Evolutionary conservation across 2,329 filamentous ascomycete species (phyloP).

Genomic region (Sodiomyces alkalinus): DNA sequence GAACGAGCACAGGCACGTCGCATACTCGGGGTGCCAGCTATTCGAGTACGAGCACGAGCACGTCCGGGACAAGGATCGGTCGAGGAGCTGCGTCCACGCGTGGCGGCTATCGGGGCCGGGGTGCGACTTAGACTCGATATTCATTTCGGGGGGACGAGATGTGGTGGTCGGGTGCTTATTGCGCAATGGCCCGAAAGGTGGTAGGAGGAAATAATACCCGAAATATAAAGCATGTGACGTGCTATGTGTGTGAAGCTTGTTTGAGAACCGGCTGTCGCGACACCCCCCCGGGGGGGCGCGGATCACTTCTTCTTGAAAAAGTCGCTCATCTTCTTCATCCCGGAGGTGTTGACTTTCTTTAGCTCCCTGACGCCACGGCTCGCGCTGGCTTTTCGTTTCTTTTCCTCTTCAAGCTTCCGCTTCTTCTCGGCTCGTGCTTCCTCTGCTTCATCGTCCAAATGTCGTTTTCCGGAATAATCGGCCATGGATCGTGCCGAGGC

Average conservation of each 20-base stretch:
- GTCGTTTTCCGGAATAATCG: slow-evolving; percentile 58
- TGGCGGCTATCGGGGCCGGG: slow-evolving; percentile 7
- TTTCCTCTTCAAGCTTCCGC: slow-evolving; percentile 74
- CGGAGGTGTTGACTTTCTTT: slow-evolving; percentile 77
- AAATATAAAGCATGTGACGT: too few relatives aligned
- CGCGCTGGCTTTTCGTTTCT: slow-evolving; percentile 61
- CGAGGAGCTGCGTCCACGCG: slow-evolving; percentile 7
- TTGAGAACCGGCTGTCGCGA: too few relatives aligned
- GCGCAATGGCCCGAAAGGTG: too few relatives aligned
- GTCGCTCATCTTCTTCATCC: slow-evolving; percentile 94
- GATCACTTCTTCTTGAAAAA: slow-evolving; percentile 79
- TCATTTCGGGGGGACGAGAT: too few relatives aligned
- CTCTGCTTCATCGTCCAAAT: slow-evolving; percentile 50
- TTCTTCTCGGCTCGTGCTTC: slow-evolving; percentile 62
- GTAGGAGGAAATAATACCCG: too few relatives aligned
- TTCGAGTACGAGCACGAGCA: slow-evolving; percentile 5
- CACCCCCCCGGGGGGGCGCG: too few relatives aligned
- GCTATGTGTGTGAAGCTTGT: too few relatives aligned
- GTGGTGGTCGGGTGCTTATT: too few relatives aligned
- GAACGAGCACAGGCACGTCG: slow-evolving; percentile 3
- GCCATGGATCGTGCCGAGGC: slow-evolving; percentile 49
- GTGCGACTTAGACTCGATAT: neutral
- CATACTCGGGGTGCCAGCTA: slow-evolving; percentile 6
- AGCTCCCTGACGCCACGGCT: slow-evolving; percentile 65
- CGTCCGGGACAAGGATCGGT: slow-evolving; percentile 8